Conservation (phyloP, 805 yeast genomes). For the Zygoascus biomembranicola region DNA sequence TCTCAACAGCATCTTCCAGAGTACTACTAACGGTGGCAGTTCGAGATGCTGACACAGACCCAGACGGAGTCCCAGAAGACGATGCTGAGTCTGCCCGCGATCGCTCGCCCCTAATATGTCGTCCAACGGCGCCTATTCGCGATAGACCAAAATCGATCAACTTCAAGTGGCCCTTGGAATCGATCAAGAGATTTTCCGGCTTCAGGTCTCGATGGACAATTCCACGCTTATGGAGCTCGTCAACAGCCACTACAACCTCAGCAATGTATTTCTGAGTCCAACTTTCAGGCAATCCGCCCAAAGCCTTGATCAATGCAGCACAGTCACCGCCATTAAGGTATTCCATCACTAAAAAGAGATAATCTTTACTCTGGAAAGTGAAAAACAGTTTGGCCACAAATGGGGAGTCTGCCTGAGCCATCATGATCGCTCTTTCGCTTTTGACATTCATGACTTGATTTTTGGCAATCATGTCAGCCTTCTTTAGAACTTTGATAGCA, state of each 20-base stretch:
- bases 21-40: background rate
- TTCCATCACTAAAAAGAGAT: slow-evolving; percentile 90
- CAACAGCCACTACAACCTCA: slow-evolving; percentile 84
- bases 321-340: slow-evolving; percentile 94
- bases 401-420: slow-evolving; percentile 90
- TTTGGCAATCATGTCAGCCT: slow-evolving; percentile 93
- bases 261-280: slow-evolving; percentile 81
- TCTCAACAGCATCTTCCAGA: background rate
- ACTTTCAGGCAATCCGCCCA: slow-evolving; percentile 75
- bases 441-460: slow-evolving; percentile 93
- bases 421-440: slow-evolving; percentile 95
- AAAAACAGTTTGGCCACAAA: slow-evolving; percentile 85
- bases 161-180: slow-evolving; percentile 79
- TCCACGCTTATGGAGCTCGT: slow-evolving; percentile 79
- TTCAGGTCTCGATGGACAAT: slow-evolving; percentile 92
- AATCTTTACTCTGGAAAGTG: slow-evolving; percentile 82
- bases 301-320: slow-evolving; percentile 71
- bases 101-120: slow-evolving; percentile 26
- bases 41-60: background rate
- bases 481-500: slow-evolving; percentile 86
- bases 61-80: slow-evolving; percentile 1
- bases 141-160: slow-evolving; percentile 93
- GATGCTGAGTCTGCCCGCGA: slow-evolving; percentile 3
- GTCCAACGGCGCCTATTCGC: slow-evolving; percentile 75
- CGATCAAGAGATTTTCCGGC: slow-evolving; percentile 89